Percentiles rank a stretch among this genome's conserved stretches.
Evolutionary conservation across 2,329 filamentous ascomycete genomes (phyloP).

Genomic region (Alternaria dauci): DNA sequence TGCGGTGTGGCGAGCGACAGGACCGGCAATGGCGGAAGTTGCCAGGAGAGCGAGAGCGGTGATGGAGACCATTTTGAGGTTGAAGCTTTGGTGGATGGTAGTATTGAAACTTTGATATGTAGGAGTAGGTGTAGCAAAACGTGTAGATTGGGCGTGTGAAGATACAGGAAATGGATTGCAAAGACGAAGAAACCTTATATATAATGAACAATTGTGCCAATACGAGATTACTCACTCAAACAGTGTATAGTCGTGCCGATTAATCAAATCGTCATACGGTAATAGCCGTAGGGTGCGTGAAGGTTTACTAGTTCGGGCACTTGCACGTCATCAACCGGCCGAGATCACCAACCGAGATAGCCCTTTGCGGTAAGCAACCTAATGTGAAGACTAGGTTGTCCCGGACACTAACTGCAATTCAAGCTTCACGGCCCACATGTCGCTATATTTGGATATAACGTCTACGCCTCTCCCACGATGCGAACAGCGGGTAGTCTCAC

Average conservation of each 20-base stretch:
- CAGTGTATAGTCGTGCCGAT: constrained; percentile 2
- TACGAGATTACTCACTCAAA: not conserved
- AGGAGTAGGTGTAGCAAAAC: not conserved
- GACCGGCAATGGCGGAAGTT: constrained; percentile 12
- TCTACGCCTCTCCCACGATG: constrained; percentile 2
- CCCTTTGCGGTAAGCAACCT: constrained; percentile 1
- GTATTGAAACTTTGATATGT: not conserved
- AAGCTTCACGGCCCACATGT: not conserved
- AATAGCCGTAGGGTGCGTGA: not conserved
- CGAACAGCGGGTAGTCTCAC: not conserved
- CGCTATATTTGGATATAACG: constrained; percentile 4
- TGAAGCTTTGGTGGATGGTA: not conserved
- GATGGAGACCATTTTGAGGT: constrained; percentile 21
- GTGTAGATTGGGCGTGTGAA: not conserved
- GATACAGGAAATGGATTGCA: not conserved
- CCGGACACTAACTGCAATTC: not conserved
- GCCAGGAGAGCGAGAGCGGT: constrained; percentile 20
- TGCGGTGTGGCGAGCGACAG: constrained; percentile 15
- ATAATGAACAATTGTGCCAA: not conserved
- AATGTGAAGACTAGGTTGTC: not conserved
- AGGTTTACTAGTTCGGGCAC: constrained; percentile 7
- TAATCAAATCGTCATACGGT: constrained; percentile 6
- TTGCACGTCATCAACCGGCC: not conserved
- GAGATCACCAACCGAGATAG: constrained; percentile 8
- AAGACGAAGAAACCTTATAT: not conserved